Evolutionary conservation across 2,329 filamentous ascomycete genomes (phyloP), one percentile per base, ranked within the genome.

Genomic region (Talaromyces verruculosus): DNA sequence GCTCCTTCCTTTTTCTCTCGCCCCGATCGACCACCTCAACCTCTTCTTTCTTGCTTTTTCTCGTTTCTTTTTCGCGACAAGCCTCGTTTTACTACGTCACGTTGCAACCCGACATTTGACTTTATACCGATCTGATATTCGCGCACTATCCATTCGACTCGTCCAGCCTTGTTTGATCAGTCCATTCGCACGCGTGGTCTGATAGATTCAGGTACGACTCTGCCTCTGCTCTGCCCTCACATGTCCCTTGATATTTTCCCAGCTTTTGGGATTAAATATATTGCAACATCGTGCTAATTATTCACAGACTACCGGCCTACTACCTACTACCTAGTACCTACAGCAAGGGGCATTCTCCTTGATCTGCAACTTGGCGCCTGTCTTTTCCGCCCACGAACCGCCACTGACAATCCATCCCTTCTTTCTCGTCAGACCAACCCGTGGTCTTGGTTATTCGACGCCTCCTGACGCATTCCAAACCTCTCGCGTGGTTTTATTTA

Each of bases 281-380:
- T 19, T 17, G 37, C 61, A 53, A 53, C 17, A 33, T 47, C 30
- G 61, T 57, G 61, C 39, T 22, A 15, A 60, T 60, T 17, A 39
- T 22, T 28, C 8, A n/a, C 39, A 43, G 39, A 19, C 25, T 35
- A 25, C 2, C 25, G 25, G 25, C 25, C 25, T 25, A 25, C 25
- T 25, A 25, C 25, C 25, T 25, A 25, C 25, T n/a, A 57, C 30
- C 3, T 33, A 53, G 11, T 4, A n/a, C 28, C 17, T n/a, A n/a
- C 49, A 60, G 57, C 57, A 60, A 60, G 57, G 57, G 57, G 17
- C 25, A 58, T 49, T 58, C 61, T 55, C 62, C 62, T 64, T 64
- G 62, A 64, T 64, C 62, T 45, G 51, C 62, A 57, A 41, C 61
- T 58, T 64, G 62, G 62, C 62, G 41, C 41, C 62, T 64, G 53